phyloP scores from a whole-genome alignment of 2,329 filamentous ascomycete genomes.

The Nannizzia gypsea region DNA sequence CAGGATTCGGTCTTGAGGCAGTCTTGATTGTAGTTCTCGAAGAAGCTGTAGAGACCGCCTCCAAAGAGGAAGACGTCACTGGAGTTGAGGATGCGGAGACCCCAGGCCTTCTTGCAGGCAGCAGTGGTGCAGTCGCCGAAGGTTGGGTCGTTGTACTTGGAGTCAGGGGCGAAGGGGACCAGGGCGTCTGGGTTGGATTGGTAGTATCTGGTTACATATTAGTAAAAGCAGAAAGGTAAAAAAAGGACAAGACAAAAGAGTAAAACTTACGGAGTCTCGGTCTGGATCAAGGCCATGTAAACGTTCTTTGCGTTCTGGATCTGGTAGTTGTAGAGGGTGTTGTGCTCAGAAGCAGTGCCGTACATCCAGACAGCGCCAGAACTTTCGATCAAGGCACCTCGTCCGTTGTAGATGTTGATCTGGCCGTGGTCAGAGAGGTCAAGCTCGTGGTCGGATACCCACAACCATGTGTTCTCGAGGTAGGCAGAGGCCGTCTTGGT shows the following conservation, averaged over 20 bases:
- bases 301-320: slow-evolving; percentile 64
- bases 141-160: slow-evolving; percentile 21
- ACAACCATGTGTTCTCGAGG: slow-evolving; percentile 82
- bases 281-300: slow-evolving; percentile 74
- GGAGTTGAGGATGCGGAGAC: slow-evolving; percentile 58
- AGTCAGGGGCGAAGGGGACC: slow-evolving; percentile 35
- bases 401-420: slow-evolving; percentile 71
- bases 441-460: slow-evolving; percentile 83
- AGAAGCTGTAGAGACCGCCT: slow-evolving; percentile 69
- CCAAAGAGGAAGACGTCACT: slow-evolving; percentile 58
- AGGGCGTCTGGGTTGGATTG: slow-evolving; percentile 68
- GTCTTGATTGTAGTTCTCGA: slow-evolving; percentile 64
- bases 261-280: slow-evolving; percentile 66
- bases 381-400: slow-evolving; percentile 71
- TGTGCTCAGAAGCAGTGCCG: slow-evolving; percentile 55
- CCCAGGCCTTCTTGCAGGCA: slow-evolving; percentile 62
- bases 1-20: slow-evolving; percentile 58
- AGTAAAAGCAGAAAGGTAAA: not conserved
- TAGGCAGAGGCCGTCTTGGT: slow-evolving; percentile 53
- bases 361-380: slow-evolving; percentile 57
- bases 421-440: slow-evolving; percentile 58
- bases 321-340: slow-evolving; percentile 66
- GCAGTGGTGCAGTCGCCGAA: slow-evolving; percentile 50
- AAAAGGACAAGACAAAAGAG: not conserved
- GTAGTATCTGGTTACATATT: slow-evolving; percentile 40